Conservation (phyloP, 2,329 filamentous ascomycete genomes). For the Aspergillus novoparasiticus region DNA sequence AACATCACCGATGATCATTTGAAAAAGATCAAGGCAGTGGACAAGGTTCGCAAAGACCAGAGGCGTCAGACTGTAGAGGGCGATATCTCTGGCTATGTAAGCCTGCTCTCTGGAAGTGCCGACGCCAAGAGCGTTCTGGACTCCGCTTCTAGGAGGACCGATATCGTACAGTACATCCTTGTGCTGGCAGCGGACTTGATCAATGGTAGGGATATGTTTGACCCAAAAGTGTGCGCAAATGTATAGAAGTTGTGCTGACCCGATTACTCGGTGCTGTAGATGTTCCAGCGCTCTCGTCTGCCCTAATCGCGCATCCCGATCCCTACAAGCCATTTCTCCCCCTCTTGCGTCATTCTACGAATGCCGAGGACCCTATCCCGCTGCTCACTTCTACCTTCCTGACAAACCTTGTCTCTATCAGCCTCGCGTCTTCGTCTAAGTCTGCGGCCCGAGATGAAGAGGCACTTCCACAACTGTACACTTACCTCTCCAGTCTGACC, state of each 20-base stretch:
- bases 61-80: constrained; percentile 78
- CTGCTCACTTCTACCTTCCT: constrained; percentile 88
- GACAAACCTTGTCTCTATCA: constrained; percentile 71
- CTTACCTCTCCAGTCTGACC: constrained; percentile 80
- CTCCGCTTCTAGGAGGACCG: constrained; percentile 78
- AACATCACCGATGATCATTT: constrained; percentile 93
- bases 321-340: constrained; percentile 79
- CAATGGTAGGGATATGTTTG: constrained; percentile 61
- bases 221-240: not conserved
- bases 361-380: constrained; percentile 83
- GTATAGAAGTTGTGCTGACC: not conserved
- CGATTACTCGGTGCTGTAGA: constrained; percentile 53
- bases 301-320: constrained; percentile 71
- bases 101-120: constrained; percentile 73
- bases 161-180: constrained; percentile 93
- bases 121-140: constrained; percentile 76
- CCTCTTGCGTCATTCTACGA: constrained; percentile 79
- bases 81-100: constrained; percentile 77
- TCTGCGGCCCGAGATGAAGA: constrained; percentile 65
- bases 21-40: constrained; percentile 92
- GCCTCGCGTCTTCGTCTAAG: constrained; percentile 63
- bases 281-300: constrained; percentile 75
- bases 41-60: constrained; percentile 93
- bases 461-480: constrained; percentile 79
- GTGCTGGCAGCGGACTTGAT: constrained; percentile 87